phyloP scores from a whole-genome alignment of 768 basidiomycete species.

The Leccinum variicolor region DNA sequence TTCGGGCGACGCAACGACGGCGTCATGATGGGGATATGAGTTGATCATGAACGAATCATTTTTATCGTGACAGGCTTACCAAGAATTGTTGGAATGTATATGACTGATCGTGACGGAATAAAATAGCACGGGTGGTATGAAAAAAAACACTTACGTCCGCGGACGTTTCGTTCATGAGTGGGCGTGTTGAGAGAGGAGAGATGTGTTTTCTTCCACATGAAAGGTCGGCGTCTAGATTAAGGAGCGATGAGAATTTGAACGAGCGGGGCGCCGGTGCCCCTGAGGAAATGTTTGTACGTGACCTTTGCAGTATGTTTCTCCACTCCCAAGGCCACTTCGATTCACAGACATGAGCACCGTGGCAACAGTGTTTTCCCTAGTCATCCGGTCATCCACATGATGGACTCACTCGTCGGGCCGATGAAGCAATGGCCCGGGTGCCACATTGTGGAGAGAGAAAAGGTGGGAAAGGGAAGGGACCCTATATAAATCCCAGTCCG shows the following conservation, averaged over 20 bases:
- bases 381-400: neutral
- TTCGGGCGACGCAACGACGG: neutral
- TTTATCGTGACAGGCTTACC: neutral
- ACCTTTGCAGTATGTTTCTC: neutral
- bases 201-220: neutral
- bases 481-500: slow-evolving; percentile 16
- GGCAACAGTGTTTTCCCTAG: neutral
- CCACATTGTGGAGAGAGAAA: neutral
- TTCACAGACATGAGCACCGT: neutral
- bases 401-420: neutral
- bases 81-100: neutral
- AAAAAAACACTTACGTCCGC: neutral
- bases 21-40: neutral
- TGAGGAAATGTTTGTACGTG: neutral
- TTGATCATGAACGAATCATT: neutral
- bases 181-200: neutral
- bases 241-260: neutral
- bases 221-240: neutral
- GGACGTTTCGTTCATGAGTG: neutral
- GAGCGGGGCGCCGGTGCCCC: neutral
- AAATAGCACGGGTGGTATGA: neutral
- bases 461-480: neutral
- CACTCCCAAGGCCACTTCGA: neutral
- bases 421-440: slow-evolving; percentile 5
- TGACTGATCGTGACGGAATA: neutral